These are phyloP conservation scores for Wickerhamomyces xylosicus DNA, from an alignment of 805 yeast genomes.

Conservation along the genomic window DNA sequence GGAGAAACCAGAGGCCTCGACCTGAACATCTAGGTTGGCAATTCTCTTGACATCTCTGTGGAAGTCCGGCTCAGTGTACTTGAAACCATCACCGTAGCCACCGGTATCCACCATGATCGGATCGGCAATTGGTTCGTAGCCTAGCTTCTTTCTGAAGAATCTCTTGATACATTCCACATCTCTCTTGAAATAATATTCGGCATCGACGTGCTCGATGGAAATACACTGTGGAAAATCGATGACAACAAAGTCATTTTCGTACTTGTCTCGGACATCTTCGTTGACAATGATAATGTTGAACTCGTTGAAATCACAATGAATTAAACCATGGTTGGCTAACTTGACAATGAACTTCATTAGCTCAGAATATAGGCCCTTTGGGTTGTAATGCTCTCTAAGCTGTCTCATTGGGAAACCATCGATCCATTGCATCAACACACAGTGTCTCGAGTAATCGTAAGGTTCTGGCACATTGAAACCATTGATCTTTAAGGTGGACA, in stretches of 20 bases:
- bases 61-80: slow-evolving; percentile 70
- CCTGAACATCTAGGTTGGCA: slow-evolving; percentile 69
- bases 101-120: slow-evolving; percentile 63
- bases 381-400: slow-evolving; percentile 57
- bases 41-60: slow-evolving; percentile 61
- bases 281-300: slow-evolving; percentile 85
- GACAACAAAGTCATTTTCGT: slow-evolving; percentile 69
- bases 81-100: slow-evolving; percentile 75
- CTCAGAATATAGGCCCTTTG: slow-evolving; percentile 67
- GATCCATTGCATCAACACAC: slow-evolving; percentile 86
- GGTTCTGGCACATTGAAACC: slow-evolving; percentile 88
- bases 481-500: slow-evolving; percentile 61
- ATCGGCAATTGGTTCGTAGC: slow-evolving; percentile 62
- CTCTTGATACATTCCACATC: slow-evolving; percentile 86
- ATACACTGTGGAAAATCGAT: slow-evolving; percentile 99
- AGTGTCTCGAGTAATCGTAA: slow-evolving; percentile 81
- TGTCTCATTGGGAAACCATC: slow-evolving; percentile 88
- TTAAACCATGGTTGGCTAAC: slow-evolving; percentile 79
- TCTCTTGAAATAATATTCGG: slow-evolving; percentile 78
- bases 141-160: slow-evolving; percentile 72
- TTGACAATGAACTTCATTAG: slow-evolving; percentile 81
- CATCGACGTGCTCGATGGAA: slow-evolving; percentile 84
- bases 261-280: slow-evolving; percentile 34
- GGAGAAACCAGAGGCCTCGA: slow-evolving; percentile 81
- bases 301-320: slow-evolving; percentile 97